Percentiles rank a stretch among this genome's conserved stretches.
These are phyloP conservation scores for Bodo saltans DNA, from an alignment of 78 protist species.

Conservation along the genomic window DNA sequence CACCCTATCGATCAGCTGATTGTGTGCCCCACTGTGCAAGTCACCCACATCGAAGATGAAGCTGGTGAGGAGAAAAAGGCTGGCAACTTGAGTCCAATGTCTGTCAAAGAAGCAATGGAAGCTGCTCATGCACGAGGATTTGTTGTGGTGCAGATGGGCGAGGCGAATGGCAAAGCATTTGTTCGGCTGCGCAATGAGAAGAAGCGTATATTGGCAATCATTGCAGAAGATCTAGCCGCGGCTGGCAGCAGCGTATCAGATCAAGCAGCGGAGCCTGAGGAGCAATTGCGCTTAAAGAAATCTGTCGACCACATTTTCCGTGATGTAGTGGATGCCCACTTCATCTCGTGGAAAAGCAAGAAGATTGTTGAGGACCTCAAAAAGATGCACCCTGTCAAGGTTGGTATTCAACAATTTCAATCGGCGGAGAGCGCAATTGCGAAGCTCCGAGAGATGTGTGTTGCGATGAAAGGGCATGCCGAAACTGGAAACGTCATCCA, in stretches of 20 bases:
- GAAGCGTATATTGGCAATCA: not conserved
- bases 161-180: not conserved
- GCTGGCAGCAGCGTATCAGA: not conserved
- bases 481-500: not conserved
- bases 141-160: not conserved
- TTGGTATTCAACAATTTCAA: not conserved
- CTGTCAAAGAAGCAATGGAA: not conserved
- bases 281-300: not conserved
- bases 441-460: not conserved
- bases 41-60: not conserved
- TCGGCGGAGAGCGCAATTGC: not conserved
- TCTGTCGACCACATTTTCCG: not conserved
- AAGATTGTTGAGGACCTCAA: not conserved
- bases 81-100: not conserved
- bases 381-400: not conserved
- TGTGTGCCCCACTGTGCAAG: not conserved
- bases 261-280: not conserved
- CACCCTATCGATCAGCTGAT: not conserved
- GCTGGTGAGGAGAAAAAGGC: not conserved
- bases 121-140: not conserved
- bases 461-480: not conserved
- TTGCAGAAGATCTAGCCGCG: not conserved
- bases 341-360: not conserved
- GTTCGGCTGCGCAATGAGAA: not conserved
- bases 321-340: not conserved